phyloP scores from a whole-genome alignment of 2,329 filamentous ascomycete genomes.

The Exophiala sideris region DNA sequence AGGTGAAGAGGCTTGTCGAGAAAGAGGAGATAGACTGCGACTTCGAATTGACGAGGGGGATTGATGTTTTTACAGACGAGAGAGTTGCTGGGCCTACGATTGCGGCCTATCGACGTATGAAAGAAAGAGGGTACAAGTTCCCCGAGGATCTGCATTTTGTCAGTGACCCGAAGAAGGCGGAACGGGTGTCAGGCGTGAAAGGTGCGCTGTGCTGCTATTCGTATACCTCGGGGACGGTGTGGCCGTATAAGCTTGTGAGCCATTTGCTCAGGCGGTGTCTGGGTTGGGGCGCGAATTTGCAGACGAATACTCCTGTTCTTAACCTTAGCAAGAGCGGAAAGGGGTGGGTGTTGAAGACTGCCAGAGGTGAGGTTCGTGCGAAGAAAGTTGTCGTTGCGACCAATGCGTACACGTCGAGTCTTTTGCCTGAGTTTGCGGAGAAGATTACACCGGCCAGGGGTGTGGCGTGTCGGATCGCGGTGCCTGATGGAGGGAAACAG shows the following conservation, averaged over 20 bases:
- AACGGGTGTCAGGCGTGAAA: conserved; percentile 36
- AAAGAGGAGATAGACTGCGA: conserved; percentile 45
- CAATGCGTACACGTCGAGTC: conserved; percentile 76
- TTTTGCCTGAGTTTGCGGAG: conserved; percentile 66
- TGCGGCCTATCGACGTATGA: conserved; percentile 31
- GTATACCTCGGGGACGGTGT: conserved; percentile 35
- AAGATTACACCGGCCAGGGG: conserved; percentile 76
- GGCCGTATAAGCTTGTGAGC: conserved; percentile 76
- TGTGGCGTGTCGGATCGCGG: conserved; percentile 45
- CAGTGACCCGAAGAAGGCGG: conserved; percentile 21
- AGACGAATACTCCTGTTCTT: conserved; percentile 51
- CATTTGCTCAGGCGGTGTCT: conserved; percentile 64
- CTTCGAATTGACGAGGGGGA: conserved; percentile 37
- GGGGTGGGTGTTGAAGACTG: conserved; percentile 67
- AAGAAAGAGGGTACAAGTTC: conserved; percentile 28
- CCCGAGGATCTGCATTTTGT: conserved; percentile 31
- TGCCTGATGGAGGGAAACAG: conserved; percentile 24
- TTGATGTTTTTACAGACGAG: conserved; percentile 39
- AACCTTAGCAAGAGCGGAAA: conserved; percentile 30
- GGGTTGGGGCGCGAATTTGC: conserved; percentile 49
- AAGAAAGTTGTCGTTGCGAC: conserved; percentile 70
- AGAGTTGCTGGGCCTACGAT: conserved; percentile 33
- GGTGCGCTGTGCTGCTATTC: conserved; percentile 35
- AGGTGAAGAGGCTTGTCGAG: conserved; percentile 39
- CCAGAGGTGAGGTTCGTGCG: conserved; percentile 63